Percentiles rank a stretch among this genome's conserved stretches.
Evolutionary conservation across 495 filamentous ascomycete genomes (phyloP).

Genomic region (Jackrogersella minutella): DNA sequence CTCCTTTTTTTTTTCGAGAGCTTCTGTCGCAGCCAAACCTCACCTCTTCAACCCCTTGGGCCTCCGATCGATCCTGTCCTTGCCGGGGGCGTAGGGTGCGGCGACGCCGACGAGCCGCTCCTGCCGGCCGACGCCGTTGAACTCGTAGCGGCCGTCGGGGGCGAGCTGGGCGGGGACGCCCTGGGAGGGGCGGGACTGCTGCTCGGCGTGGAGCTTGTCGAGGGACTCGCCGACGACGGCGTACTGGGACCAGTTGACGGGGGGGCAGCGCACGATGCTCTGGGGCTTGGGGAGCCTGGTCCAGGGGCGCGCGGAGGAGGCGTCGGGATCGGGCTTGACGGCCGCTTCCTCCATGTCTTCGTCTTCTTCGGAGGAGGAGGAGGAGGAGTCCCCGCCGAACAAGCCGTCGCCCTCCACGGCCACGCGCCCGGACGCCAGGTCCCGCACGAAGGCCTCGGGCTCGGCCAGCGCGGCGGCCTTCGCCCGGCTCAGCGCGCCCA

Average conservation of each 20-base stretch:
- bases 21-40: background rate
- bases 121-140: conserved; percentile 44
- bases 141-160: conserved; percentile 51
- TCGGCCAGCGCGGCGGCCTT: conserved; percentile 71
- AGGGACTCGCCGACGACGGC: conserved; percentile 80
- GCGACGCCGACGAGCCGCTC: conserved; percentile 63
- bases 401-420: conserved; percentile 48
- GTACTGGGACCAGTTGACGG: conserved; percentile 92
- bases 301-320: conserved; percentile 44
- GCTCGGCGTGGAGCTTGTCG: conserved; percentile 84
- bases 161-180: conserved; percentile 59
- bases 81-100: conserved; percentile 76
- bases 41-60: conserved; percentile 47
- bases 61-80: conserved; percentile 69
- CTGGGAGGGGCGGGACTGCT: conserved; percentile 67
- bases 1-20: background rate
- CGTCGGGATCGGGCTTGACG: conserved; percentile 1
- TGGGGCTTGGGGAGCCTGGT: conserved; percentile 75
- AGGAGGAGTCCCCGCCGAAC: conserved; percentile 20
- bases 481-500: conserved; percentile 67
- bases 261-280: conserved; percentile 81
- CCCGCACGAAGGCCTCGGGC: conserved; percentile 72
- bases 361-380: no score
- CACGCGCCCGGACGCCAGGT: conserved; percentile 63
- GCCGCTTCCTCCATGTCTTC: conserved; percentile 29